Conservation (phyloP, 2,329 filamentous ascomycete genomes). For the Fusarium poae region DNA sequence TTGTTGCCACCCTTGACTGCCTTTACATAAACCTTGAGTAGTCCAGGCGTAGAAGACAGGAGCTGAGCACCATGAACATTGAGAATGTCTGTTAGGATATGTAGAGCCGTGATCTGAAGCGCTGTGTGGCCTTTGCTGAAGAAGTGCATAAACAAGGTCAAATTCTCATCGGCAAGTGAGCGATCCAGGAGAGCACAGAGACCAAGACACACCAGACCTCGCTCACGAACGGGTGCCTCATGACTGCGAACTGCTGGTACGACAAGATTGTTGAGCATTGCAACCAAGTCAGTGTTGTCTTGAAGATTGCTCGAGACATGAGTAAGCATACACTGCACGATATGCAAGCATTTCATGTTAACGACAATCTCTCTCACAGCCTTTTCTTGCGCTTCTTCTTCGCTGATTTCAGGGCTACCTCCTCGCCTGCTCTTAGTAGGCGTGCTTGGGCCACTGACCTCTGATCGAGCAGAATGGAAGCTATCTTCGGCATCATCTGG, state of each 20-base stretch:
- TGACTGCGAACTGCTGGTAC: constrained; percentile 95
- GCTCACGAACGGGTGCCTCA: constrained; percentile 91
- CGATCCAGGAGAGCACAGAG: constrained; percentile 92
- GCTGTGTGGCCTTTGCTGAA: constrained; percentile 92
- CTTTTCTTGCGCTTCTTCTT: constrained; percentile 78
- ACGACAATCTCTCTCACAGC: constrained; percentile 92
- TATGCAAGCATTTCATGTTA: constrained; percentile 98
- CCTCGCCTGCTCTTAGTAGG: constrained; percentile 62
- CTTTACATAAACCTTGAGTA: constrained; percentile 88
- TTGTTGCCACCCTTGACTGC: constrained; percentile 80
- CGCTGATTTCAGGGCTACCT: constrained; percentile 62
- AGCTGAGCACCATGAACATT: constrained; percentile 89
- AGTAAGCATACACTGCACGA: constrained; percentile 96
- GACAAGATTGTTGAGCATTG: constrained; percentile 97
- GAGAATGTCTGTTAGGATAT: constrained; percentile 93
- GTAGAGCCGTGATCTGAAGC: constrained; percentile 88
- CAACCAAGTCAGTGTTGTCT: constrained; percentile 89
- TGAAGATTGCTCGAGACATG: constrained; percentile 91
- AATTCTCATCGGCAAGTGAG: constrained; percentile 90
- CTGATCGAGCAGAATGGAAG: constrained; percentile 93
- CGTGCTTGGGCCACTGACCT: constrained; percentile 77
- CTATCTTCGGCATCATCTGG: constrained; percentile 73
- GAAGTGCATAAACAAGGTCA: constrained; percentile 94
- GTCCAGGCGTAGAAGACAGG: constrained; percentile 72
- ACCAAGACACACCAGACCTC: constrained; percentile 88